A percentile compares a stretch with the other conserved stretches of the same genome.
Conservation (phyloP, 1,284 basidiomycete species). For the Omphalotus olearius region DNA sequence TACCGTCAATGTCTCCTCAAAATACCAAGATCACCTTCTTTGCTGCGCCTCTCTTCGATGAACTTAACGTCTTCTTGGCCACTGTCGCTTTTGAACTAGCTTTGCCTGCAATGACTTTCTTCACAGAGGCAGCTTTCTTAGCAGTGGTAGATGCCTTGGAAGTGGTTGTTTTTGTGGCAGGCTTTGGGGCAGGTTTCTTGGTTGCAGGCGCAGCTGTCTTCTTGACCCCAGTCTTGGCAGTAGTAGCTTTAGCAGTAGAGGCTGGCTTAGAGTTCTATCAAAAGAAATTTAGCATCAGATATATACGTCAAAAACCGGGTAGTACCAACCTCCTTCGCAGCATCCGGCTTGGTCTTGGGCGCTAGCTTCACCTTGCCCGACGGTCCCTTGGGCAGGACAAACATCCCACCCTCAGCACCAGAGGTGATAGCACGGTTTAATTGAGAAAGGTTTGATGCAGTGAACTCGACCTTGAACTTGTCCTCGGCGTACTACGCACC, state of each 20-base stretch:
- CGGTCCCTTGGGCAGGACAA: slow-evolving; percentile 68
- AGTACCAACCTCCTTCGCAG: slow-evolving; percentile 52
- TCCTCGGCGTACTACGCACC: slow-evolving; percentile 63
- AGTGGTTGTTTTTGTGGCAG: slow-evolving; percentile 23
- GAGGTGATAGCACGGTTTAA: slow-evolving; percentile 69
- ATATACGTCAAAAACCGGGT: neutral
- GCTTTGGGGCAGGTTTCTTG: neutral
- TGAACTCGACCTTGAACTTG: slow-evolving; percentile 62
- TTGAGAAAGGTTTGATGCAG: slow-evolving; percentile 54
- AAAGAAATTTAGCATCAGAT: neutral
- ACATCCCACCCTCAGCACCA: slow-evolving; percentile 60
- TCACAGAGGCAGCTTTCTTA: slow-evolving; percentile 28
- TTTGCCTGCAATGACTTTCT: slow-evolving; percentile 36
- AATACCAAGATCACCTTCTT: slow-evolving; percentile 24
- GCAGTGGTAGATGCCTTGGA: slow-evolving; percentile 25
- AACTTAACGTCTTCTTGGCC: slow-evolving; percentile 33
- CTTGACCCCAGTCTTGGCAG: neutral
- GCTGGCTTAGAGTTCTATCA: slow-evolving; percentile 35
- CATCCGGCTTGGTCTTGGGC: slow-evolving; percentile 36
- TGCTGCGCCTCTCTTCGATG: slow-evolving; percentile 24
- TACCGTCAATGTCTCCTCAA: slow-evolving; percentile 3
- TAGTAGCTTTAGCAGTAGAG: slow-evolving; percentile 27
- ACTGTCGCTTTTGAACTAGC: slow-evolving; percentile 14
- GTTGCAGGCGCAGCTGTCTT: neutral
- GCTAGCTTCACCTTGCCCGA: slow-evolving; percentile 35